phyloP scores from a whole-genome alignment of 139 green algal genomes.

The Desmodesmus armatus region DNA sequence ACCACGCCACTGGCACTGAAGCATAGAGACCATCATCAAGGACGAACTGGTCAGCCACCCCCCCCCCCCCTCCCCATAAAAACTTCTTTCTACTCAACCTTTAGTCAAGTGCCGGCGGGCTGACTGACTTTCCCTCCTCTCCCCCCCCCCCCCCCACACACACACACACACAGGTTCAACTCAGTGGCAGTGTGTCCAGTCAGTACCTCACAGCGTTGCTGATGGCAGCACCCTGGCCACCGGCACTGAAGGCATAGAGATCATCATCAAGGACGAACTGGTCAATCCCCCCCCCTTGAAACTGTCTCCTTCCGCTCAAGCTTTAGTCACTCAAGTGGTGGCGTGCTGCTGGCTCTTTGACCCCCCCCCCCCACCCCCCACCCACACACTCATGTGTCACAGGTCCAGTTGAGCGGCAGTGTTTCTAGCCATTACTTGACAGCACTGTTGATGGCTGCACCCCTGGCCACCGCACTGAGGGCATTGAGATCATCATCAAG shows the following conservation, averaged over 20 bases:
- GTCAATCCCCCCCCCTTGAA: too few species aligned
- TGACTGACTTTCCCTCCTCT: too few species aligned
- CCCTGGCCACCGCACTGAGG: slow-evolving; percentile 79
- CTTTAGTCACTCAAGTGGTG: too few species aligned
- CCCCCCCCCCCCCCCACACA: too few species aligned
- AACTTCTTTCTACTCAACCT: too few species aligned
- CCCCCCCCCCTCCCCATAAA: too few species aligned
- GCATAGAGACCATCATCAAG: slow-evolving; percentile 85
- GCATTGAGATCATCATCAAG: slow-evolving; percentile 86
- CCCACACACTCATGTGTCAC: too few species aligned
- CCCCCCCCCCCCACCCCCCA: too few species aligned
- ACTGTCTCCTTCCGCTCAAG: too few species aligned
- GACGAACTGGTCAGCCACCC: slow-evolving; percentile 97
- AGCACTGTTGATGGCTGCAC: slow-evolving; percentile 95
- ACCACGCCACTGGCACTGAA: slow-evolving; percentile 76
- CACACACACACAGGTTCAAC: slow-evolving; percentile 77
- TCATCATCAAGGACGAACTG: slow-evolving; percentile 94
- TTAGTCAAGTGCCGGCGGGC: too few species aligned
- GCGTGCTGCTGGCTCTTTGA: too few species aligned
- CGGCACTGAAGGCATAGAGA: slow-evolving; percentile 74
- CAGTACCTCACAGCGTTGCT: slow-evolving; percentile 99
- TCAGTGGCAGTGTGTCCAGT: slow-evolving; percentile 83
- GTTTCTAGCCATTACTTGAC: slow-evolving; percentile 97
- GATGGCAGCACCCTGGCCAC: slow-evolving; percentile 93
- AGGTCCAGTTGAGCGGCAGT: slow-evolving; percentile 80